A percentile compares a stretch with the other conserved stretches of the same genome.
Conservation (phyloP, 176 grass and related monocot genomes). For the Oryza meyeriana region DNA sequence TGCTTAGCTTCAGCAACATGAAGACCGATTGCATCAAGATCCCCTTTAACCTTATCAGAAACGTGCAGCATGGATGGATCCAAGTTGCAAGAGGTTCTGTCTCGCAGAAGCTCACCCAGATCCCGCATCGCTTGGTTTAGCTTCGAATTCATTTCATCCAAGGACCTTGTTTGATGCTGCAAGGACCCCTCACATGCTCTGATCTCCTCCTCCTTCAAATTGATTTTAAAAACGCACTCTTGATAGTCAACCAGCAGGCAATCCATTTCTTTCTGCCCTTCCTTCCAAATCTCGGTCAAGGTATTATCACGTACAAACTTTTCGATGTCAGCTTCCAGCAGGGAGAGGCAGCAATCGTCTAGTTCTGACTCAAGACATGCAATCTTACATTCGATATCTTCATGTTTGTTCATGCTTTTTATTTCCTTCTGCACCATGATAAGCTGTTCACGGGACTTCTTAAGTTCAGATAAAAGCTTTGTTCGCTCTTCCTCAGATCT, state of each 20-base stretch:
- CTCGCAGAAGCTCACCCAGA: slow-evolving; percentile 47
- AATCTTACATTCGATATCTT: slow-evolving; percentile 54
- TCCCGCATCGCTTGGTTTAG: slow-evolving; percentile 39
- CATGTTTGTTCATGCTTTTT: slow-evolving; percentile 34
- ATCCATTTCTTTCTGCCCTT: slow-evolving; percentile 34
- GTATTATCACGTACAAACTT: slow-evolving; percentile 43
- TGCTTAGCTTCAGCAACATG: slow-evolving; percentile 58
- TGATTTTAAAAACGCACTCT: slow-evolving; percentile 50
- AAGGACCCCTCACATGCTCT: slow-evolving; percentile 42
- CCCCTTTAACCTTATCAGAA: slow-evolving; percentile 42
- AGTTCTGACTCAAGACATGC: slow-evolving; percentile 44
- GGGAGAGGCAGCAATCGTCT: slow-evolving; percentile 29
- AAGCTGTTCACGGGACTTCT: slow-evolving; percentile 45
- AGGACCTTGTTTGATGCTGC: slow-evolving; percentile 32
- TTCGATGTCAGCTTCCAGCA: slow-evolving; percentile 53
- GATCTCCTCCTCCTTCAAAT: slow-evolving; percentile 72
- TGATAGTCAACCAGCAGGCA: slow-evolving; percentile 64
- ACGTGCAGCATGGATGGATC: slow-evolving; percentile 28
- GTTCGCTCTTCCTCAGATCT: slow-evolving; percentile 73
- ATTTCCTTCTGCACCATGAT: slow-evolving; percentile 57
- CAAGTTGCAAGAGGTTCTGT: slow-evolving; percentile 18
- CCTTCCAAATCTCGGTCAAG: slow-evolving; percentile 42
- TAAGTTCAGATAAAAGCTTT: slow-evolving; percentile 57
- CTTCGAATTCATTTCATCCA: slow-evolving; percentile 58
- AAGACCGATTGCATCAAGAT: slow-evolving; percentile 40